Base-by-base conservation (phyloP, 2,329 filamentous ascomycete genomes). In the Colletotrichum viniferum region DNA sequence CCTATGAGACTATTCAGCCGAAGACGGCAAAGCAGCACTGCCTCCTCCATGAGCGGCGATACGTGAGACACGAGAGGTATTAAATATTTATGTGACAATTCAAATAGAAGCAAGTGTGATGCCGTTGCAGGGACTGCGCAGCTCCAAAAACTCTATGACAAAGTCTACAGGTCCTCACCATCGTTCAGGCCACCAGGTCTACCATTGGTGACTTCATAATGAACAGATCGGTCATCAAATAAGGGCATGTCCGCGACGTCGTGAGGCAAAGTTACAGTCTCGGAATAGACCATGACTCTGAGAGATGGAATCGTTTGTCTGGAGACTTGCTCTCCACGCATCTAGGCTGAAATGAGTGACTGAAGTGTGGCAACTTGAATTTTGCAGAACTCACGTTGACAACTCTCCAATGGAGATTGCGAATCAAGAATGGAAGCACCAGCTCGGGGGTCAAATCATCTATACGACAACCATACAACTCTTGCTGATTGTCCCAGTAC, bases 1-100 rank as follows among this genome's bases (percentile, higher is more conserved):
- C 63, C 56, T 4, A 73, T 75, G 56, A 68, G 73, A 24, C 18
- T 75, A 1, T 75, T 73, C 18, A 75, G 62, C 43, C 32, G 69
- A 13, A 30, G 69, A 30, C 26, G 69, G 18, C 62, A 32, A n/a
- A 69, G 56, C 21, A 60, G 72, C 32, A 69, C 38, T 3, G 69
- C 36, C 1, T 75, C 73, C 38, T 75, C 73, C 4, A 30, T 43
- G 30, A 73, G 60, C 18, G 69, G 63, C 21, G 67, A 73, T 4
- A 36, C 56, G 16, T 67, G 43, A 28, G 10, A 10, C 28, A 30
- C 4, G 13, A 65, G 18, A 13, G 28, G n/a, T 3, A 7, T 61
- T 61, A 18, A 2, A 34, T 34, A 0, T 3, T 34, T 3, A 10
- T 32, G 28, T 60, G 7, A 32, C 6, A 9, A 58, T 26, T 58